phyloP scores from a whole-genome alignment of 2,329 filamentous ascomycete species.

The Sclerotinia nivalis region DNA sequence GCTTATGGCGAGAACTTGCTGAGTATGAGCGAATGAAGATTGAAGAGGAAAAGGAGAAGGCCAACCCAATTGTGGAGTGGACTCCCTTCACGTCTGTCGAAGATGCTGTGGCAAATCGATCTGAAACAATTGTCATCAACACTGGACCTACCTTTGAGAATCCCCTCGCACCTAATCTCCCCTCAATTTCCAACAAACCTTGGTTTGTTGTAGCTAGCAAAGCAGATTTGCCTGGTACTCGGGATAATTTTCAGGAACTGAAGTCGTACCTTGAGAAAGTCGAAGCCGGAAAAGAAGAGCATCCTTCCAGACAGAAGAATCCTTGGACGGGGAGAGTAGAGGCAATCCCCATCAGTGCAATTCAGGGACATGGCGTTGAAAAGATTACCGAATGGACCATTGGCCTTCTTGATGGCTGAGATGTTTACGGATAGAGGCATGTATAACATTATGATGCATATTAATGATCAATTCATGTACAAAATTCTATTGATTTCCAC shows the following conservation, averaged over 20 bases:
- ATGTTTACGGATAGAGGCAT: conserved; percentile 15
- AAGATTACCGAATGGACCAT: conserved; percentile 72
- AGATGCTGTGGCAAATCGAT: conserved; percentile 38
- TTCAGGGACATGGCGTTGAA: conserved; percentile 80
- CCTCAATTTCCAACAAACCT: conserved; percentile 78
- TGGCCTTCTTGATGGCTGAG: conserved; percentile 52
- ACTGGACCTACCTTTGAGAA: conserved; percentile 33
- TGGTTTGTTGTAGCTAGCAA: conserved; percentile 98
- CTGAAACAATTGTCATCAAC: conserved; percentile 38
- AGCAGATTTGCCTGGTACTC: conserved; percentile 77
- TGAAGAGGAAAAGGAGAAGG: conserved; percentile 70
- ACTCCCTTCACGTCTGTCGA: conserved; percentile 51
- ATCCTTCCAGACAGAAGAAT: conserved; percentile 68
- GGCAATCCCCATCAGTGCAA: conserved; percentile 85
- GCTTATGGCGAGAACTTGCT: conserved; percentile 86
- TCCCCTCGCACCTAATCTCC: conserved; percentile 34
- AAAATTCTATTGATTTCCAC: neutral
- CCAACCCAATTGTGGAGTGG: conserved; percentile 62
- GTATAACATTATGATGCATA: conserved; percentile 20
- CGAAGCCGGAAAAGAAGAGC: conserved; percentile 59
- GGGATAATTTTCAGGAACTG: conserved; percentile 72
- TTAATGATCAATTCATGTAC: conserved; percentile 15
- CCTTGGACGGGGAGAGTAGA: conserved; percentile 63
- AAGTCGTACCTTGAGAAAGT: conserved; percentile 70
- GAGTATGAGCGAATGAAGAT: conserved; percentile 72